Evolutionary conservation across 345 rosid genomes (phyloP).

Genomic region (Sisymbrium altissimum): DNA sequence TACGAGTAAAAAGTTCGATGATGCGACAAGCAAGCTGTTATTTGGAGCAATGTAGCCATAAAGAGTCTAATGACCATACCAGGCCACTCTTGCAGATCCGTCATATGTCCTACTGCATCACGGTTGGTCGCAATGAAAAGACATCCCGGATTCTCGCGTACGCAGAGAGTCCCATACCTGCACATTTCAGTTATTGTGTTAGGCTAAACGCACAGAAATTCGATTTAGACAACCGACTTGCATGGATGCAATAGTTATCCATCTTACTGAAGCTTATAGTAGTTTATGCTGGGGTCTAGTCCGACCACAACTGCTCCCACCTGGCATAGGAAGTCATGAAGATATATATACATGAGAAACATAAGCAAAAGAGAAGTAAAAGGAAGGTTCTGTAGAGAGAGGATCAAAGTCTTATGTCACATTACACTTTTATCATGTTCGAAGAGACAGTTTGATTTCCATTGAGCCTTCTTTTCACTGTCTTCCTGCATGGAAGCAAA

Average conservation of each 20-base stretch:
- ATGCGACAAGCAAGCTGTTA: background rate
- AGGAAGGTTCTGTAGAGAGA: slow-evolving; percentile 13
- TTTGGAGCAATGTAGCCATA: background rate
- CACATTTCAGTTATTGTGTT: slow-evolving; percentile 13
- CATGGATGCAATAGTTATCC: slow-evolving; percentile 10
- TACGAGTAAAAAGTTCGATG: background rate
- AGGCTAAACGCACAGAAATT: slow-evolving; percentile 8
- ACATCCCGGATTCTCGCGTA: slow-evolving; percentile 94
- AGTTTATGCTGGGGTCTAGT: slow-evolving; percentile 73
- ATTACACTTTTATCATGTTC: slow-evolving; percentile 80
- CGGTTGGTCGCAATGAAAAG: slow-evolving; percentile 88
- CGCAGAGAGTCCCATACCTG: slow-evolving; percentile 90
- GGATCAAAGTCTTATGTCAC: slow-evolving; percentile 16
- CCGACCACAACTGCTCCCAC: slow-evolving; percentile 98
- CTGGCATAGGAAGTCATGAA: slow-evolving; percentile 39
- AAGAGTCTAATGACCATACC: slow-evolving; percentile 41
- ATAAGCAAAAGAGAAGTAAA: background rate
- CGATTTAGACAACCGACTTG: background rate
- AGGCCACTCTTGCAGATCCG: slow-evolving; percentile 90
- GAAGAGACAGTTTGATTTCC: slow-evolving; percentile 56
- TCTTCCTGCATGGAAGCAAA: slow-evolving; percentile 63
- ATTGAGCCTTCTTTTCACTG: slow-evolving; percentile 55
- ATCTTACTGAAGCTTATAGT: slow-evolving; percentile 91
- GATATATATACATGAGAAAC: slow-evolving; percentile 20
- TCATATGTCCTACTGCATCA: slow-evolving; percentile 88